Evolutionary conservation across 2,329 filamentous ascomycete species (phyloP).

Genomic region (Colletotrichum plurivorum): DNA sequence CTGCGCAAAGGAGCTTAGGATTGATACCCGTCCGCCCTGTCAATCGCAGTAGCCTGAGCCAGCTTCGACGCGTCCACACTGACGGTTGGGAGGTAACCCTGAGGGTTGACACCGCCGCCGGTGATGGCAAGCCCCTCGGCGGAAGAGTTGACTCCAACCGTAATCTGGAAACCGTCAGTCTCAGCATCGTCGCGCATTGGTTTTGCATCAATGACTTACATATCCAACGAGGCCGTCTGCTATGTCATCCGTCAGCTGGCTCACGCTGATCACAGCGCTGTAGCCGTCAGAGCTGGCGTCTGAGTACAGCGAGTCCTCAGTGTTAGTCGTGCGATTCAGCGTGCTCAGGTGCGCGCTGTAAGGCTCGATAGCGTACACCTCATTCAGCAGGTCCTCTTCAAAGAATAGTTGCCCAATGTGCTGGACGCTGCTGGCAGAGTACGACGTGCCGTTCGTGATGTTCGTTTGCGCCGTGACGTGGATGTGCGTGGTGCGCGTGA

Average conservation of each 20-base stretch:
- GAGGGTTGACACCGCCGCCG: conserved; percentile 14
- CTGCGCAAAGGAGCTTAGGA: neutral
- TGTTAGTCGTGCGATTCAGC: conserved; percentile 25
- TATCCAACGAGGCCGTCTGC: conserved; percentile 61
- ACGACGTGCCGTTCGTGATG: conserved; percentile 47
- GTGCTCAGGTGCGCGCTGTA: conserved; percentile 19
- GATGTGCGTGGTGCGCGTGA: conserved; percentile 61
- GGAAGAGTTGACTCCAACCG: conserved; percentile 54
- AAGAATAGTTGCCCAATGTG: conserved; percentile 23
- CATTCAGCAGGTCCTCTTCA: conserved; percentile 12
- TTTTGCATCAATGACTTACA: conserved; percentile 33
- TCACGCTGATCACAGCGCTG: conserved; percentile 67
- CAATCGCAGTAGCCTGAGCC: conserved; percentile 16
- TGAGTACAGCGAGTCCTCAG: conserved; percentile 54
- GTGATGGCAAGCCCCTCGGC: conserved; percentile 13
- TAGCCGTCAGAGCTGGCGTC: conserved; percentile 58
- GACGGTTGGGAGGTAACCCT: conserved; percentile 17
- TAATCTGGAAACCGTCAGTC: conserved; percentile 45
- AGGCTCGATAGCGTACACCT: conserved; percentile 9
- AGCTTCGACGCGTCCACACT: conserved; percentile 13
- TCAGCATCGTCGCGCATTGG: neutral
- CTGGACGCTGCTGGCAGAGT: conserved; percentile 28
- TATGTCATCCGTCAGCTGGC: conserved; percentile 62
- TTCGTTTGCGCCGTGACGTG: conserved; percentile 55
- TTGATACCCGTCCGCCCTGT: conserved; percentile 18